Conservation (phyloP, 75 land plant species). For the Chamaecyparis obtusa region DNA sequence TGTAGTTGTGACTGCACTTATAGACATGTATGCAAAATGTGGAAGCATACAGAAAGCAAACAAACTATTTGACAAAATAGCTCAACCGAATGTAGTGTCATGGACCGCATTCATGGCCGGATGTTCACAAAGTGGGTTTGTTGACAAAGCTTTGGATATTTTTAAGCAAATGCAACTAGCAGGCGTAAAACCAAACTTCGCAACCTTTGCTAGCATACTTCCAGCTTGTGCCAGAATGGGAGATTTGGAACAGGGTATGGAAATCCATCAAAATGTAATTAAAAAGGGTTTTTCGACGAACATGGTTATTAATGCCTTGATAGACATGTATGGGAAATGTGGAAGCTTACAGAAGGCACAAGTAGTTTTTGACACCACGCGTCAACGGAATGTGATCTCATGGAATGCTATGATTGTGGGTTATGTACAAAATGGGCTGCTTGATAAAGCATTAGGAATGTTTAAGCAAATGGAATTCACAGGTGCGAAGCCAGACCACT, state of each 20-base stretch:
- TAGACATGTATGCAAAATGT: too few relatives aligned
- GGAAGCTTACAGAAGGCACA: constrained; percentile 15
- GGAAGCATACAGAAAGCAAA: too few relatives aligned
- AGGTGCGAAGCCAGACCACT: constrained; percentile 9
- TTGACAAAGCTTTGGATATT: not conserved
- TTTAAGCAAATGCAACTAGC: not conserved
- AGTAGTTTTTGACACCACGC: constrained; percentile 19
- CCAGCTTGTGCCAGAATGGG: constrained; percentile 14
- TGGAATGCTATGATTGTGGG: constrained; percentile 27
- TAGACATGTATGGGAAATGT: constrained; percentile 26
- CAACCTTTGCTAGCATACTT: constrained; percentile 6
- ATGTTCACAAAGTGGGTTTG: too few relatives aligned
- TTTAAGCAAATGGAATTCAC: constrained; percentile 1
- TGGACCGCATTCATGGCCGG: not conserved
- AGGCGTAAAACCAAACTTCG: not conserved
- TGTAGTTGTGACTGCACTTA: too few relatives aligned
- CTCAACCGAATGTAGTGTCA: not conserved
- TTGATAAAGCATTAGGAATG: not conserved
- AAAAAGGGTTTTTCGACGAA: constrained; percentile 6
- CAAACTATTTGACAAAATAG: not conserved
- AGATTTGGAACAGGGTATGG: constrained; percentile 12
- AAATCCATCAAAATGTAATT: constrained; percentile 7
- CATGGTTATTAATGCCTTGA: constrained; percentile 13
- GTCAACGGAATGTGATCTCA: constrained; percentile 10
- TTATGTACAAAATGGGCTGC: not conserved